Conservation (phyloP, 768 basidiomycete genomes). For the Suillus brevipes region DNA sequence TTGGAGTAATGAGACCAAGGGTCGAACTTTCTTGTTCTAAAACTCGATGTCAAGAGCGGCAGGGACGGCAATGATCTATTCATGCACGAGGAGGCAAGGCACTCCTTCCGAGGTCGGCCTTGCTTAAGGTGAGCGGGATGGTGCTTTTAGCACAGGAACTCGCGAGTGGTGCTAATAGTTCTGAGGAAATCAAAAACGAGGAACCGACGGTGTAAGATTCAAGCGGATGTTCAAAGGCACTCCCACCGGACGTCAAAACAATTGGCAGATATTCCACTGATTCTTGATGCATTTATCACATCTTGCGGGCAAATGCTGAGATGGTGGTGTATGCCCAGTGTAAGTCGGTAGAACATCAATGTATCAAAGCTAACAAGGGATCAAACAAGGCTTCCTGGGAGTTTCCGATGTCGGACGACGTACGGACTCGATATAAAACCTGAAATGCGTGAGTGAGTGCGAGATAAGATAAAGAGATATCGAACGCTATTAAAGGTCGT, state of each 20-base stretch:
- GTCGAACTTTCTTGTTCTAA: constrained; percentile 98
- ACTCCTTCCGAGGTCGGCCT: constrained; percentile 76
- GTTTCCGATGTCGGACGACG: constrained; percentile 91
- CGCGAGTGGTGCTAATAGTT: constrained; percentile 98
- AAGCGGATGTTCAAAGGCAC: constrained; percentile 92
- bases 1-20: constrained; percentile 28
- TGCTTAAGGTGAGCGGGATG: constrained; percentile 90
- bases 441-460: neutral
- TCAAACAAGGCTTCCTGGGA: constrained; percentile 72
- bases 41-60: constrained; percentile 96
- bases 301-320: constrained; percentile 47
- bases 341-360: neutral
- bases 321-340: neutral
- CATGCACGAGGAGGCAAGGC: constrained; percentile 95
- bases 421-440: constrained; percentile 23
- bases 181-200: constrained; percentile 36
- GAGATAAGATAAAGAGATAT: constrained; percentile 3
- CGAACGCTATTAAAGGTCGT: neutral
- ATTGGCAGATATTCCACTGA: constrained; percentile 89
- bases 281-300: constrained; percentile 99
- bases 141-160: constrained; percentile 99
- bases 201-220: constrained; percentile 26
- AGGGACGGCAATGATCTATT: constrained; percentile 94
- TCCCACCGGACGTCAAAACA: constrained; percentile 98
- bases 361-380: constrained; percentile 65